Conservation (phyloP, 176 grass and related monocot species). For the Oryza longistaminata region DNA sequence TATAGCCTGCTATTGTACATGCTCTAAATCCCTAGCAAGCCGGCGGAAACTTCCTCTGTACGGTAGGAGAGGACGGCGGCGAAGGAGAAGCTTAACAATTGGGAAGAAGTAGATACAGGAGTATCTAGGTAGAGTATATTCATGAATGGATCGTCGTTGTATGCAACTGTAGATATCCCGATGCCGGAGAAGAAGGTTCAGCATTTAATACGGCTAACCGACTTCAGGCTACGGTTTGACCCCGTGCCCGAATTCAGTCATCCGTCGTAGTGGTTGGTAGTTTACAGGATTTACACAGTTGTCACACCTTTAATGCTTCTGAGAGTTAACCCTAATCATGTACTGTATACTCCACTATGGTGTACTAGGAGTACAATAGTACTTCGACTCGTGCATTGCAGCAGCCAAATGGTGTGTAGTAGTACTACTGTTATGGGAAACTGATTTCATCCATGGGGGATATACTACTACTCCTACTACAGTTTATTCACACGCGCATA, state of each 20-base stretch:
- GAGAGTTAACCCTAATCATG: too few relatives aligned
- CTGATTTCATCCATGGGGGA: too few relatives aligned
- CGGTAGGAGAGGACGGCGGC: neutral
- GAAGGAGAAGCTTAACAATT: neutral
- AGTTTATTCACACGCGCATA: neutral
- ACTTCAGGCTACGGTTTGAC: neutral
- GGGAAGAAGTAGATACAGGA: too few relatives aligned
- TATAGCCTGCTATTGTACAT: too few relatives aligned
- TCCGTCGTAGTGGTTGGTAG: slow-evolving; percentile 4
- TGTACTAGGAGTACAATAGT: neutral
- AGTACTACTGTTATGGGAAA: neutral
- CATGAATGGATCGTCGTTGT: neutral
- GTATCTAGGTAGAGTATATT: neutral
- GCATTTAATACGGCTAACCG: neutral
- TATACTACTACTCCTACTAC: neutral
- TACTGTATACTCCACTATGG: too few relatives aligned
- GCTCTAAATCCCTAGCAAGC: too few relatives aligned
- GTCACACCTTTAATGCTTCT: slow-evolving; percentile 36
- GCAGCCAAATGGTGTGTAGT: neutral
- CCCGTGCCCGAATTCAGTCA: slow-evolving; percentile 8
- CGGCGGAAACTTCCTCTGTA: too few relatives aligned
- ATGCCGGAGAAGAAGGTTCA: neutral
- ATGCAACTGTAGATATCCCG: neutral
- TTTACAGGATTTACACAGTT: slow-evolving; percentile 23
- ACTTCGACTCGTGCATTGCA: neutral